Percentiles rank a stretch among this genome's conserved stretches.
phyloP scores from a whole-genome alignment of 2,329 filamentous ascomycete genomes.

The Fusarium armeniacum region DNA sequence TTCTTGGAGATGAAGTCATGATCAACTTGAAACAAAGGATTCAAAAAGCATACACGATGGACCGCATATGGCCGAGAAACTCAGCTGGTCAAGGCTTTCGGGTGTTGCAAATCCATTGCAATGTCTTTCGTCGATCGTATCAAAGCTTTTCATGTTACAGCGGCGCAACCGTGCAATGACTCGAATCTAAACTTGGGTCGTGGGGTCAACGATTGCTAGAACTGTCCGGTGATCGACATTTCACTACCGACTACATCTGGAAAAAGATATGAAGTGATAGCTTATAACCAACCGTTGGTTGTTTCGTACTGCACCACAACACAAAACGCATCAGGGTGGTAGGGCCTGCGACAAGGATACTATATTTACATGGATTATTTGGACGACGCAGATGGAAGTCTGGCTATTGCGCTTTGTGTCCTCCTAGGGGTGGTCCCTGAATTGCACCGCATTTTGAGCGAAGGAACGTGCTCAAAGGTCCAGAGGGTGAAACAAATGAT shows the following conservation, averaged over 20 bases:
- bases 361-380: not conserved
- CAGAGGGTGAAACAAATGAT: slow-evolving; percentile 49
- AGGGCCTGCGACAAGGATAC: not conserved
- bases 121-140: slow-evolving; percentile 44
- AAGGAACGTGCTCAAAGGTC: slow-evolving; percentile 42
- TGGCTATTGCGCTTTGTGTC: slow-evolving; percentile 31
- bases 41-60: not conserved
- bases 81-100: slow-evolving; percentile 45
- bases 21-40: slow-evolving; percentile 1
- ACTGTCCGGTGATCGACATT: slow-evolving; percentile 34
- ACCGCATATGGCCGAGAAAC: slow-evolving; percentile 27
- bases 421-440: slow-evolving; percentile 40
- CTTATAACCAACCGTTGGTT: slow-evolving; percentile 3
- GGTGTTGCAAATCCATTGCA: slow-evolving; percentile 30
- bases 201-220: slow-evolving; percentile 22
- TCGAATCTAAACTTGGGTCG: slow-evolving; percentile 35
- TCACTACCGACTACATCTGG: not conserved
- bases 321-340: not conserved
- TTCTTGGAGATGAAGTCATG: not conserved
- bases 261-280: slow-evolving; percentile 9
- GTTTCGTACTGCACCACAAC: slow-evolving; percentile 4
- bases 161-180: slow-evolving; percentile 35
- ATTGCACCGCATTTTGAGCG: slow-evolving; percentile 23
- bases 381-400: not conserved
- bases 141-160: slow-evolving; percentile 41